A percentile compares a stretch with the other conserved stretches of the same genome.
These are phyloP conservation scores for Paecilomyces sp. DNA, from an alignment of 2,329 filamentous ascomycete species.

Conservation along the genomic window DNA sequence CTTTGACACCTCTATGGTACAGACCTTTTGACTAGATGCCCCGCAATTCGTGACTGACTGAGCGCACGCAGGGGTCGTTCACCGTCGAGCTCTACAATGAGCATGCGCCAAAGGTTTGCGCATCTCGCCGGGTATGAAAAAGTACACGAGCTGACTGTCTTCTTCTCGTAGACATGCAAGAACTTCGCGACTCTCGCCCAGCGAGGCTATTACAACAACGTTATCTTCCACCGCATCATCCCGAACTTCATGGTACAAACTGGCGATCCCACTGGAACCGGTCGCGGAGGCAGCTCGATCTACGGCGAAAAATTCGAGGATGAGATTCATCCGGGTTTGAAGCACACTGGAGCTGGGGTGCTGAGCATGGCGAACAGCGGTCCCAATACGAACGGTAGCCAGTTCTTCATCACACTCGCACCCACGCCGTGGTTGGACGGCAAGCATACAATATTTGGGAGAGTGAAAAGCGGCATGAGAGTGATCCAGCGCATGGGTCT, in stretches of 20 bases:
- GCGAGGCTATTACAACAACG: conserved; percentile 80
- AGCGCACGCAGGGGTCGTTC: conserved; percentile 61
- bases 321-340: conserved; percentile 70
- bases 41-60: conserved; percentile 9
- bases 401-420: conserved; percentile 93
- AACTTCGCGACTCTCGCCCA: conserved; percentile 78
- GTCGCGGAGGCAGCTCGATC: conserved; percentile 79
- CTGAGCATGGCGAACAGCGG: conserved; percentile 95
- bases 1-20: conserved; percentile 80
- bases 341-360: conserved; percentile 90
- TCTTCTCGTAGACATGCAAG: conserved; percentile 56
- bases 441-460: conserved; percentile 93
- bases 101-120: conserved; percentile 66
- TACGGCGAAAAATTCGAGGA: conserved; percentile 93
- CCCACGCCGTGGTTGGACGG: conserved; percentile 95
- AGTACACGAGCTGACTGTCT: conserved; percentile 9
- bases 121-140: background rate
- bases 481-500: conserved; percentile 83
- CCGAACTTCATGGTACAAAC: conserved; percentile 95
- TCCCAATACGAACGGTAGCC: conserved; percentile 85
- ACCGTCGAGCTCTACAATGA: conserved; percentile 80
- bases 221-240: conserved; percentile 90
- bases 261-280: conserved; percentile 89
- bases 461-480: conserved; percentile 75
- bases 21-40: conserved; percentile 5